Evolutionary conservation across 2,329 filamentous ascomycete genomes (phyloP).

Genomic region (Nemania sp.): DNA sequence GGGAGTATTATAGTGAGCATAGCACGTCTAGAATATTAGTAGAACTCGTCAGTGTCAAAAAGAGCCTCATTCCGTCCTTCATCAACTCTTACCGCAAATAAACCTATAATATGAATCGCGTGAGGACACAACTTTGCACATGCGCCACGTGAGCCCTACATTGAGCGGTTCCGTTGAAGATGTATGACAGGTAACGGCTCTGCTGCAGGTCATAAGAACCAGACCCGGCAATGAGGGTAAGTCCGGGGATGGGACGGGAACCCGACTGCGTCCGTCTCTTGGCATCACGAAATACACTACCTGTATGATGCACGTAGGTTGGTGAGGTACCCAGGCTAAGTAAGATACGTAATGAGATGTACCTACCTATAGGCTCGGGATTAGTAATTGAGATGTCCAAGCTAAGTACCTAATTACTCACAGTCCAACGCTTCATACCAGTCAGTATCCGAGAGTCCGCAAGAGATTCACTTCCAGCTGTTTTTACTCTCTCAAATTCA

Average conservation of each 20-base stretch:
- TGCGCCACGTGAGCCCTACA: constrained; percentile 13
- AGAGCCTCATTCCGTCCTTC: neutral
- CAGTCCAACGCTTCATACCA: neutral
- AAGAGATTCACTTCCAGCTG: neutral
- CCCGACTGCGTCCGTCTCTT: neutral
- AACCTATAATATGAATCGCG: neutral
- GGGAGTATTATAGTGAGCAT: no score
- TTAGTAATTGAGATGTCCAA: constrained; percentile 20
- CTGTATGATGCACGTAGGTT: no score
- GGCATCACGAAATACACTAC: no score
- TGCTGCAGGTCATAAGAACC: constrained; percentile 22
- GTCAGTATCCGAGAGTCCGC: neutral
- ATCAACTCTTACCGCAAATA: neutral
- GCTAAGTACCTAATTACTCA: no score
- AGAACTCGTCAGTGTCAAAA: neutral
- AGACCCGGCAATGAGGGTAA: constrained; percentile 11
- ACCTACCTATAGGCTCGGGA: neutral
- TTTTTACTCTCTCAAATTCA: neutral
- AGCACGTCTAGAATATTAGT: no score
- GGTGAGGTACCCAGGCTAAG: neutral
- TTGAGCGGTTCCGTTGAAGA: neutral
- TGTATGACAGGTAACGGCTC: constrained; percentile 9
- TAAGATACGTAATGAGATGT: neutral
- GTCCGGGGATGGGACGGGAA: neutral
- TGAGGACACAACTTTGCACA: neutral